Percentiles rank a stretch among this genome's conserved stretches.
These are phyloP conservation scores for Trichomonas vaginalis DNA, from an alignment of 208 protist species.

Conservation along the genomic window DNA sequence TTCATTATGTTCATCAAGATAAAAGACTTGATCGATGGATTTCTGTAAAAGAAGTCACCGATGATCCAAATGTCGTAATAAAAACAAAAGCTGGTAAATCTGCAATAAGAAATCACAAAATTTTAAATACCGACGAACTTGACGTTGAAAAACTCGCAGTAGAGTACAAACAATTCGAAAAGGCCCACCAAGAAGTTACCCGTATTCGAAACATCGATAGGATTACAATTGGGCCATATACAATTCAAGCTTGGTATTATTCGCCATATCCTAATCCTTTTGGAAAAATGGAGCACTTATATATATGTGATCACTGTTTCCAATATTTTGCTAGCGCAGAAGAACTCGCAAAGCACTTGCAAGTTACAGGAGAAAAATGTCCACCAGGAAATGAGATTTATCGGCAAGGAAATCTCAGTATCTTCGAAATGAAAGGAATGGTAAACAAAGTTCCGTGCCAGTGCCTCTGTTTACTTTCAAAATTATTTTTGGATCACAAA, in stretches of 20 bases:
- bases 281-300: conserved; percentile 30
- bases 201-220: conserved; percentile 81
- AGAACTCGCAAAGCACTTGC: conserved; percentile 48
- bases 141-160: not conserved
- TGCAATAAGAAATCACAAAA: not conserved
- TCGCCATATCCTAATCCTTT: conserved; percentile 68
- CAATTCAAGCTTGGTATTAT: conserved; percentile 89
- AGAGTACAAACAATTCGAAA: not conserved
- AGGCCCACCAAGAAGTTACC: conserved; percentile 64
- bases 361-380: conserved; percentile 30
- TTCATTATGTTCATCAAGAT: conserved; percentile 6
- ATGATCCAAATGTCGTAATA: not conserved
- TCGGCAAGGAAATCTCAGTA: conserved; percentile 51
- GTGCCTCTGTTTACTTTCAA: conserved; percentile 90
- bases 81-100: not conserved
- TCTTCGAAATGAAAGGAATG: conserved; percentile 67
- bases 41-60: not conserved
- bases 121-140: not conserved
- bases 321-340: conserved; percentile 66
- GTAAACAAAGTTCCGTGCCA: conserved; percentile 43
- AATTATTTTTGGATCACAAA: conserved; percentile 98
- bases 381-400: conserved; percentile 71
- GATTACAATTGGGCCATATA: conserved; percentile 75
- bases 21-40: not conserved
- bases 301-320: conserved; percentile 89